Base-by-base conservation (phyloP, 2,329 filamentous ascomycete species). In the Trichocomaceae sp. region DNA sequence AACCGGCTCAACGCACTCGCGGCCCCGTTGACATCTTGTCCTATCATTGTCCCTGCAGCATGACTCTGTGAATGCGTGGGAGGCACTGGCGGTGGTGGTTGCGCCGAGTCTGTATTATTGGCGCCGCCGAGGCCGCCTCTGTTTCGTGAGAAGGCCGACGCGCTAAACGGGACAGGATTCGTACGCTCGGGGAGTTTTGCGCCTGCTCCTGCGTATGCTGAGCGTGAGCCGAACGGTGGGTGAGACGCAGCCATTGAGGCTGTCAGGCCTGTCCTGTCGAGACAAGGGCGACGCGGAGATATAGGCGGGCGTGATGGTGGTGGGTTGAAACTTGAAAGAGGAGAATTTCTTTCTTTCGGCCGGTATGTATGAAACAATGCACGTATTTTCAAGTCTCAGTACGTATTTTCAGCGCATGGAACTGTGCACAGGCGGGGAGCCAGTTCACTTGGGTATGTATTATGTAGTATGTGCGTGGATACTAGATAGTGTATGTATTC, bases 201-300 rank as follows among this genome's bases (percentile, higher is more conserved):
- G 56, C 82, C 76, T 54, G 55, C 42, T 31, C 56, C 52, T 57
- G 76, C 75, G 61, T 75, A 77, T 61, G 78, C 78, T 60, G 76
- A 75, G 61, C 81, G 79, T 50, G 78, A 73, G 52, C 77, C 77
- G 64, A 83, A 83, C 49, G 77, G 72, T 63, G 80, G 78, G 60
- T 79, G 77, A 54, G 74, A 70, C 59, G 76, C 77, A 66, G 76
- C 78, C 79, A 80, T 80, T 42, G 62, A 29, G 12, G 20, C 42
- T 47, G 23, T 10, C 23, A 29, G 22, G 23, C 45, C 23, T 47
- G 13, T 26, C 3, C n/a, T n/a, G n/a, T n/a, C 26, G 26, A 47
- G 13, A 12, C n/a, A 8, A 19, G 45, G 26, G 20, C 26, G 19
- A 23, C 13, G 5, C 15, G 12, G 44, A 29, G 31, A 15, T 35